Evolutionary conservation across 257 asterid genomes (phyloP).

Genomic region (Mitragyna speciosa): DNA sequence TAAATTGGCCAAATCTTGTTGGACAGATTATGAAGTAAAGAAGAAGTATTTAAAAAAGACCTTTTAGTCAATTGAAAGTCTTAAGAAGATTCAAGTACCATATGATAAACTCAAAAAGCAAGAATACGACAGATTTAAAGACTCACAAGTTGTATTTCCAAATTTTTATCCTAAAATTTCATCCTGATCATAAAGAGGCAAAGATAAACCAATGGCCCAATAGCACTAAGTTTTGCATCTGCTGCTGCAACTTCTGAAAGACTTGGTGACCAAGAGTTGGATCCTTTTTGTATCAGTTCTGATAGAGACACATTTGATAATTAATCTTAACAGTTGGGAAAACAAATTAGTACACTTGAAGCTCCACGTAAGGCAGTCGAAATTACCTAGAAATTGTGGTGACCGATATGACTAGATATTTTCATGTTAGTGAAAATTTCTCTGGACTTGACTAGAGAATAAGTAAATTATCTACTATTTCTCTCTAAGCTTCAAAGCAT

Average conservation of each 20-base stretch:
- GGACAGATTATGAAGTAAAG: background rate
- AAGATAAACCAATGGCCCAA: background rate
- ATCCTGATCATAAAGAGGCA: background rate
- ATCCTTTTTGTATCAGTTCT: background rate
- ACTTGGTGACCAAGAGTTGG: background rate
- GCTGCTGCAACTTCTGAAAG: no score
- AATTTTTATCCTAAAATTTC: background rate
- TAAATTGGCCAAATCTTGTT: slow-evolving; percentile 5
- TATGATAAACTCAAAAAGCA: background rate
- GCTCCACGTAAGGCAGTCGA: background rate
- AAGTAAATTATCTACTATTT: no score
- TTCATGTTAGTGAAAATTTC: background rate
- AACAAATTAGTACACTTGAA: background rate
- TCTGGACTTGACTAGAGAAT: background rate
- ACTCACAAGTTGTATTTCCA: background rate
- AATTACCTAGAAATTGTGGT: background rate
- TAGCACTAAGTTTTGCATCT: background rate
- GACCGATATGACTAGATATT: background rate
- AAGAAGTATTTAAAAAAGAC: slow-evolving; percentile 9
- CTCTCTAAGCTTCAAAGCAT: background rate
- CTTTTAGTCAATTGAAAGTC: background rate
- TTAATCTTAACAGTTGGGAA: background rate
- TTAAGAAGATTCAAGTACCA: background rate
- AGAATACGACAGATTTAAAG: background rate
- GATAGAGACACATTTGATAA: background rate